These are phyloP conservation scores for Incumbomyces delicatus DNA, from an alignment of 2,329 filamentous ascomycete genomes.

Conservation along the genomic window DNA sequence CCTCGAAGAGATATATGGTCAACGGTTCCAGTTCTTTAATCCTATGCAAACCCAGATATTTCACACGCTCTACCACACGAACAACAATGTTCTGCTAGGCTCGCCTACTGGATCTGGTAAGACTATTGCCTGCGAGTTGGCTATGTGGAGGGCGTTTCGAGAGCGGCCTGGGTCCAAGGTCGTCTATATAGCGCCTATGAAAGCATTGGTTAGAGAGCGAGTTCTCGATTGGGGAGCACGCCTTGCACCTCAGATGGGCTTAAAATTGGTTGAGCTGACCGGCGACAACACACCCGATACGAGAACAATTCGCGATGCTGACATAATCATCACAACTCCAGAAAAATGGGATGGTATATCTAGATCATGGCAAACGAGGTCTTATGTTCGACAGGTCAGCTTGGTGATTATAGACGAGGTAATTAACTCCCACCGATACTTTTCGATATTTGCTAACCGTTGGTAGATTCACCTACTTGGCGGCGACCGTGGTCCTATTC, in stretches of 20 bases:
- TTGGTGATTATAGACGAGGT: conserved; percentile 98
- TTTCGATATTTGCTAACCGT: too few relatives aligned
- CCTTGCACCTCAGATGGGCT: conserved; percentile 68
- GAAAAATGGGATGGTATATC: conserved; percentile 99
- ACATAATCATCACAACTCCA: conserved; percentile 97
- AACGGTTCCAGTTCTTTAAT: conserved; percentile 94
- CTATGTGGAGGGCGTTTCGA: conserved; percentile 99
- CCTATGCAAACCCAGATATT: conserved; percentile 99
- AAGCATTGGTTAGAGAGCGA: conserved; percentile 89
- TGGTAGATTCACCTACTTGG: conserved; percentile 95
- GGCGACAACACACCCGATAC: conserved; percentile 98
- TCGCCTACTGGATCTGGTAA: conserved; percentile 97
- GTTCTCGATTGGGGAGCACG: conserved; percentile 89
- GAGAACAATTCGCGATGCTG: conserved; percentile 84
- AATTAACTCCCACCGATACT: too few relatives aligned
- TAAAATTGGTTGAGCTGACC: conserved; percentile 90
- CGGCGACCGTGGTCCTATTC: conserved; percentile 88
- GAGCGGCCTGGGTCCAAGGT: conserved; percentile 93
- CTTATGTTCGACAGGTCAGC: conserved; percentile 88
- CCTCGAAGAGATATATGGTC: conserved; percentile 76
- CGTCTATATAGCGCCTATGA: conserved; percentile 99
- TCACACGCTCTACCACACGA: conserved; percentile 87
- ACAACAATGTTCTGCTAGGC: conserved; percentile 83
- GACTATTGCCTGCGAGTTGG: conserved; percentile 87
- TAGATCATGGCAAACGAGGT: conserved; percentile 95